phyloP scores from a whole-genome alignment of 257 asterid species.

The Fraxinus anomala region DNA sequence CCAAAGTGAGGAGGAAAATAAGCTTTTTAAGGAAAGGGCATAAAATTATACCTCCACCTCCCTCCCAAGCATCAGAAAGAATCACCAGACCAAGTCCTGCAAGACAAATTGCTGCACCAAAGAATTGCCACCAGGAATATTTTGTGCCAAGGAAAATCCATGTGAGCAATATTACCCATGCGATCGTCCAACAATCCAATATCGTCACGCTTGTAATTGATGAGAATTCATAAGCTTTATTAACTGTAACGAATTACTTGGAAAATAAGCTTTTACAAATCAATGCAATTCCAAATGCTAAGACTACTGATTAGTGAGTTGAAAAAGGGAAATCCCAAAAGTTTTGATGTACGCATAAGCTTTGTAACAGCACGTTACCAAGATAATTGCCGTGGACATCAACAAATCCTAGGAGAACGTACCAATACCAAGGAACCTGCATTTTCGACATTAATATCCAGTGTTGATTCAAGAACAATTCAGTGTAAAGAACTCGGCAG shows the following conservation, averaged over 20 bases:
- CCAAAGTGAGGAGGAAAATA: neutral
- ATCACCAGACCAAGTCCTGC: constrained; percentile 65
- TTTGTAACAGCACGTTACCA: constrained; percentile 35
- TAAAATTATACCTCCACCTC: constrained; percentile 50
- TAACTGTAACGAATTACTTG: constrained; percentile 43
- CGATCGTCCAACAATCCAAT: constrained; percentile 74
- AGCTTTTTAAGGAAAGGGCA: neutral
- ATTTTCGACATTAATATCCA: constrained; percentile 2
- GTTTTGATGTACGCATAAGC: neutral
- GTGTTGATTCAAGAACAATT: neutral
- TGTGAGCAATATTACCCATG: constrained; percentile 71
- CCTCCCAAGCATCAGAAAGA: constrained; percentile 59
- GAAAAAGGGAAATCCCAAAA: neutral
- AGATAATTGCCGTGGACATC: constrained; percentile 80
- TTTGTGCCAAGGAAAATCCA: constrained; percentile 62
- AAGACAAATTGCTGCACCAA: constrained; percentile 64
- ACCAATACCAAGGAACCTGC: constrained; percentile 87
- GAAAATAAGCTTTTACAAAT: neutral
- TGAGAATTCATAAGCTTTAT: constrained; percentile 72
- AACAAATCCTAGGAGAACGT: constrained; percentile 53
- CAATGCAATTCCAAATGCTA: neutral
- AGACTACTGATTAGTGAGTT: neutral
- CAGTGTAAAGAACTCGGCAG: neutral
- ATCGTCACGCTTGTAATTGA: constrained; percentile 78
- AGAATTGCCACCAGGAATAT: constrained; percentile 58